phyloP scores from a whole-genome alignment of 345 rosid genomes.

The Heritiera fomes region DNA sequence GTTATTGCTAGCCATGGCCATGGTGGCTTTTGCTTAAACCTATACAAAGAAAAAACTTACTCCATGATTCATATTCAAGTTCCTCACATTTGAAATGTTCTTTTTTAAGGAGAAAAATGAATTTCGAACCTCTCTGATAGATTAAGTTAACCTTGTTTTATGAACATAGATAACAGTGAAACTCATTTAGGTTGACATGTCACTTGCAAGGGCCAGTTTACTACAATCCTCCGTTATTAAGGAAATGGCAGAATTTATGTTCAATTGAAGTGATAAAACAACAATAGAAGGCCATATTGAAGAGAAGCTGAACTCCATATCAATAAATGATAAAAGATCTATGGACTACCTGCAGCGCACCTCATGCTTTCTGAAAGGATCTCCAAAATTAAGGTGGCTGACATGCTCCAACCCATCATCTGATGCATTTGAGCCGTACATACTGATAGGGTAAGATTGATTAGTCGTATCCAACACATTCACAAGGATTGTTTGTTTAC shows the following conservation, averaged over 20 bases:
- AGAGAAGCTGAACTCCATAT: constrained; percentile 8
- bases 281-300: not conserved
- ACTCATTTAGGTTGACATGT: not conserved
- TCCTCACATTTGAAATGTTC: not conserved
- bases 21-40: constrained; percentile 86
- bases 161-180: not conserved
- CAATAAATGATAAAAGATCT: constrained; percentile 13
- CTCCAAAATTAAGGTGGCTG: constrained; percentile 83
- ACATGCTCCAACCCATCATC: constrained; percentile 59
- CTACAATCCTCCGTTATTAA: not conserved
- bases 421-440: constrained; percentile 77
- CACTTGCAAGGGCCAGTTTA: not conserved
- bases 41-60: constrained; percentile 32
- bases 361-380: constrained; percentile 92
- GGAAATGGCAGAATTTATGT: not conserved
- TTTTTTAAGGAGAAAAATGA: not conserved
- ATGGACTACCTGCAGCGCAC: constrained; percentile 90
- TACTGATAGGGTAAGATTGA: constrained; percentile 74
- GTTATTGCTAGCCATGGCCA: constrained; percentile 69
- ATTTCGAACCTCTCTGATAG: constrained; percentile 3
- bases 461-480: constrained; percentile 84
- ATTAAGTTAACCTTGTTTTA: not conserved
- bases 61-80: constrained; percentile 10
- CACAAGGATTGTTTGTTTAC: constrained; percentile 89
- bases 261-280: not conserved